Base-by-base conservation (phyloP, 495 filamentous ascomycete genomes). In the Aspergillus mulundensis region DNA sequence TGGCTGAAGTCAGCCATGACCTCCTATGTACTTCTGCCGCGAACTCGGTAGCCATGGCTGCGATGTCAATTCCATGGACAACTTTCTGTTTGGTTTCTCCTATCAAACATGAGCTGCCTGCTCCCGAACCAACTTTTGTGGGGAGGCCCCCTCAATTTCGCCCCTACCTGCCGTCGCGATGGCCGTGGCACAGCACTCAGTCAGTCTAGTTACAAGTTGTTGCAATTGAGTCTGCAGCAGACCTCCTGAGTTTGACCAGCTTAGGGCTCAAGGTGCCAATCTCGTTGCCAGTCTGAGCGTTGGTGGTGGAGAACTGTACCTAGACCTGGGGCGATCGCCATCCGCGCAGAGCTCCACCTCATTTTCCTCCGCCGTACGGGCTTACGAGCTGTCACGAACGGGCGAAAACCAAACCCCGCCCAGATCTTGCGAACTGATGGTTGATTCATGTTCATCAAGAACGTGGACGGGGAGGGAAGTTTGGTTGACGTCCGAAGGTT, bases 71-170 rank as follows among this genome's bases (percentile, higher is more conserved):
- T 7, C 32, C 32, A 36, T 10, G 32, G 32, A 10, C 32, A 14
- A 2, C 12, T 2, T 36, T 36, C 32, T 36, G 32, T 56, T 49
- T 49, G 44, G 53, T 30, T 40, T 19, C 19, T 18, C 18, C 19
- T 30, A 50, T 32, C 46, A 57, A 57, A 57, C 54, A 38, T 44
- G 43, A 50, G 40, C 54, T 57, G 54, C 40, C 42, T 38, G 46
- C 39, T 44, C 46, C 54, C 54, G 53, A 49, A 42, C 44, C 43
- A 49, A 48, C 34, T 36, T 36, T 36, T 14, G 12, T 36, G 32
- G 32, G 32, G 32, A 36, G 32, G 2, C 15, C 45, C 45, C 24
- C 45, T 28, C 28, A 28, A n/a, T 48, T 48, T 48, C 11, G 23
- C 45, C 45, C 21, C 45, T 6, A 16, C 16, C 45, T n/a, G 25